Evolutionary conservation across 176 grass and related monocot species (phyloP).

Genomic region (Phoenix dactylifera): DNA sequence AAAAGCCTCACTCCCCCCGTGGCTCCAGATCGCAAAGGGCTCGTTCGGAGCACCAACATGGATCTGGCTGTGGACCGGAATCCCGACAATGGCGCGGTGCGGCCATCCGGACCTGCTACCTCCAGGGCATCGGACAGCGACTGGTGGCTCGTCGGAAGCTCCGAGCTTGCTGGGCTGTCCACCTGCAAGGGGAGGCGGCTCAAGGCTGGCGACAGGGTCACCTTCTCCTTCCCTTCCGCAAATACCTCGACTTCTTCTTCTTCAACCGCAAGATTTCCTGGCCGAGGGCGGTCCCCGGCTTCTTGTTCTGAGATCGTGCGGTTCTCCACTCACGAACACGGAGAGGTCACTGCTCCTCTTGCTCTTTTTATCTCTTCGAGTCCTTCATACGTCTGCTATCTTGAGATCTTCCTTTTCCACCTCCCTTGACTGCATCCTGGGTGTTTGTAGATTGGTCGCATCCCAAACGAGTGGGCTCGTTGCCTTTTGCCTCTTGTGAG

Average conservation of each 20-base stretch:
- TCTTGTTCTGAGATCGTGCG: constrained; percentile 69
- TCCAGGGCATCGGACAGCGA: constrained; percentile 9
- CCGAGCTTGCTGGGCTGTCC: constrained; percentile 59
- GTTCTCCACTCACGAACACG: constrained; percentile 45
- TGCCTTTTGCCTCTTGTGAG: constrained; percentile 64
- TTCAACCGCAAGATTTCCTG: neutral
- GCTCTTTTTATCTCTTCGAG: neutral
- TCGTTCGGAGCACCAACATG: neutral
- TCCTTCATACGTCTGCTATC: too few species aligned
- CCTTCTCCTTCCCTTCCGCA: constrained; percentile 48
- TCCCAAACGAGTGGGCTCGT: constrained; percentile 91
- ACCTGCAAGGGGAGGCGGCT: constrained; percentile 81
- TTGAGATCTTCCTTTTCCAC: too few species aligned
- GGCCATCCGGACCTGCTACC: neutral
- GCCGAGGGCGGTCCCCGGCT: constrained; percentile 20
- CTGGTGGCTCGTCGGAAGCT: constrained; percentile 67
- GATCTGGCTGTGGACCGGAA: neutral
- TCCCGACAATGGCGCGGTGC: neutral
- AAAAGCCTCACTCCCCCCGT: constrained; percentile 2
- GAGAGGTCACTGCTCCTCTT: constrained; percentile 36
- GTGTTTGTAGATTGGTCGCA: constrained; percentile 59
- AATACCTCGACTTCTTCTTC: constrained; percentile 24
- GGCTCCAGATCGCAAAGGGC: neutral
- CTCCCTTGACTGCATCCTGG: too few species aligned
- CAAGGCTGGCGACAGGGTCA: constrained; percentile 39